These are phyloP conservation scores for Penicillium lagena DNA, from an alignment of 495 filamentous ascomycete genomes.

Conservation along the genomic window DNA sequence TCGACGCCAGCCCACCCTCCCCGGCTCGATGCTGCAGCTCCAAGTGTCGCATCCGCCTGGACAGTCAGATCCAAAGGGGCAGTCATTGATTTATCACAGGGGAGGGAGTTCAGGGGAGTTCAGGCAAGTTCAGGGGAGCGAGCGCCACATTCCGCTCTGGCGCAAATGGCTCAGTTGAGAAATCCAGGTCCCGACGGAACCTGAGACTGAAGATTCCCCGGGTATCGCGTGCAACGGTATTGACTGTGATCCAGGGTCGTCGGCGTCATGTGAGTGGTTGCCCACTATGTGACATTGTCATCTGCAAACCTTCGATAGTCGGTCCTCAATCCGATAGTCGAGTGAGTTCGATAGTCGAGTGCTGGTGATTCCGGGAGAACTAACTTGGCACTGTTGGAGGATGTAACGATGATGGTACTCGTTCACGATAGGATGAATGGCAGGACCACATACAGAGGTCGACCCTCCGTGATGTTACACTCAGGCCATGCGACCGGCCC, in stretches of 20 bases:
- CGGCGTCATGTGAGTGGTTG: background rate
- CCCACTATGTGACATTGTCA: slow-evolving; percentile 11
- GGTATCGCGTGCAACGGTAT: background rate
- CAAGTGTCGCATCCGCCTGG: too few relatives aligned
- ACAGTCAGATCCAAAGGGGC: too few relatives aligned
- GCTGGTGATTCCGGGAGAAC: background rate
- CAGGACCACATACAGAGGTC: slow-evolving; percentile 12
- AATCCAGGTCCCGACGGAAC: too few relatives aligned
- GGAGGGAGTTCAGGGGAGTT: too few relatives aligned
- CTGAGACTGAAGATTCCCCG: background rate
- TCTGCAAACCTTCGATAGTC: background rate
- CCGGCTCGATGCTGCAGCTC: too few relatives aligned
- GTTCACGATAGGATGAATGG: background rate
- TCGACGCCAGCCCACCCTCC: too few relatives aligned
- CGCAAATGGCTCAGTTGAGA: too few relatives aligned
- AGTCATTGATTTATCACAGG: too few relatives aligned
- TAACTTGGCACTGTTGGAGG: background rate
- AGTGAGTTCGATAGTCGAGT: too few relatives aligned
- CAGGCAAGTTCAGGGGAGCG: too few relatives aligned
- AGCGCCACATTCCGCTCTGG: too few relatives aligned
- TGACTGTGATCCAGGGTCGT: background rate
- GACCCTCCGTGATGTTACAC: slow-evolving; percentile 11
- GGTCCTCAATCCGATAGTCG: background rate
- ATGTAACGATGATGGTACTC: background rate
- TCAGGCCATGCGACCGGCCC: slow-evolving; percentile 15